These are phyloP conservation scores for Scopulariopsis brevicaulis DNA, from an alignment of 2,329 filamentous ascomycete species.

Conservation along the genomic window DNA sequence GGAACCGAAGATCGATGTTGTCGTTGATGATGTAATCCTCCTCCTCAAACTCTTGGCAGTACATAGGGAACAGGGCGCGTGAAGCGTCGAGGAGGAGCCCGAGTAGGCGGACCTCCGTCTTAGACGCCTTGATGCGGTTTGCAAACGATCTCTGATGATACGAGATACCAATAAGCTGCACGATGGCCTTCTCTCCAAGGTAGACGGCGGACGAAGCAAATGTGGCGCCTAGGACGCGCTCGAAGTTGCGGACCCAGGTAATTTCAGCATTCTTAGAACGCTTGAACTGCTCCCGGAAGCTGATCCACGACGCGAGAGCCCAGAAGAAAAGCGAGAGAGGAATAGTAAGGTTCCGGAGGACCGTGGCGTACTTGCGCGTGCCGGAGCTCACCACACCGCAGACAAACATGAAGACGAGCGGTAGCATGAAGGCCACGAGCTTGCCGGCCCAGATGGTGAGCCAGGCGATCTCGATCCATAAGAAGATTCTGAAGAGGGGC, in stretches of 20 bases:
- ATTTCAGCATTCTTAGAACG: constrained; percentile 19
- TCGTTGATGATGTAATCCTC: constrained; percentile 91
- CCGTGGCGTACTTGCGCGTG: constrained; percentile 58
- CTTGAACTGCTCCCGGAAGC: constrained; percentile 45
- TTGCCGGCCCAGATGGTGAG: constrained; percentile 56
- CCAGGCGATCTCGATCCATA: constrained; percentile 62
- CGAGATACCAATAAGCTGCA: constrained; percentile 74
- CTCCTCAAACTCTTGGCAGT: constrained; percentile 80
- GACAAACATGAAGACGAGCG: constrained; percentile 55
- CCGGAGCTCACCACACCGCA: constrained; percentile 58
- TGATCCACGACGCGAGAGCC: constrained; percentile 50
- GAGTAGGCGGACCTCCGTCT: constrained; percentile 72
- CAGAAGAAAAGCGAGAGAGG: constrained; percentile 59
- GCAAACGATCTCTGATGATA: constrained; percentile 81
- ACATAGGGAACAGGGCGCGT: constrained; percentile 77
- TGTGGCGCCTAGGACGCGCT: constrained; percentile 53
- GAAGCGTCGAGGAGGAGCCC: constrained; percentile 86
- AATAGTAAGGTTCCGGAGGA: constrained; percentile 53
- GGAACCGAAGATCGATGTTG: constrained; percentile 58
- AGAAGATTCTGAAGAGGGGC: constrained; percentile 48
- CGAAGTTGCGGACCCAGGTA: constrained; percentile 45
- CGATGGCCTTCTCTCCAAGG: constrained; percentile 65
- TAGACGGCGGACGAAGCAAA: constrained; percentile 61
- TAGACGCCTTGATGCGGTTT: constrained; percentile 76
- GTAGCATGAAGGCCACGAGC: constrained; percentile 48